A percentile compares a stretch with the other conserved stretches of the same genome.
Conservation (phyloP, 352 stramenopile species). For the Phytophthora nicotianae region DNA sequence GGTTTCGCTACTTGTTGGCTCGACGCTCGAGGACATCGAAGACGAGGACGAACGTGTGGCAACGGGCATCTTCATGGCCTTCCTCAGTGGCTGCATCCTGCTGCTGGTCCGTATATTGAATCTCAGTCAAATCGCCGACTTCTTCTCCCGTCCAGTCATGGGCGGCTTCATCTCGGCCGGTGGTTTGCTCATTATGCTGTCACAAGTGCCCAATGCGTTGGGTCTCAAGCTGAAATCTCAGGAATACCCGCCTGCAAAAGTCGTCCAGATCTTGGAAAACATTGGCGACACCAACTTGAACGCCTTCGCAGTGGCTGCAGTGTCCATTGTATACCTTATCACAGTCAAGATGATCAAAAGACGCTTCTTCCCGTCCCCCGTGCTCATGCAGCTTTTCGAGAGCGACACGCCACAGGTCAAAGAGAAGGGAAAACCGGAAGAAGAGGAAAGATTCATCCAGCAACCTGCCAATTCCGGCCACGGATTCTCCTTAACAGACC, state of each 20-base stretch:
- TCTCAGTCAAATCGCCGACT: conserved; percentile 26
- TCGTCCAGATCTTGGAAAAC: conserved; percentile 17
- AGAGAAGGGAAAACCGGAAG: conserved; percentile 13
- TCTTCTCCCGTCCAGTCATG: conserved; percentile 27
- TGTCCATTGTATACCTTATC: conserved; percentile 14
- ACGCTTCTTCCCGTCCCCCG: conserved; percentile 18
- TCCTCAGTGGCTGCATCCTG: conserved; percentile 21
- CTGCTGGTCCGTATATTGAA: conserved; percentile 16
- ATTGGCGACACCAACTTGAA: conserved; percentile 22
- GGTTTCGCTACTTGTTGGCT: conserved; percentile 21
- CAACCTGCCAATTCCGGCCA: conserved; percentile 9
- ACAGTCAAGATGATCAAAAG: conserved; percentile 19
- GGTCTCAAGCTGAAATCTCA: conserved; percentile 22
- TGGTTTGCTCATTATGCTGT: conserved; percentile 25
- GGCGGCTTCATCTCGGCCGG: conserved; percentile 26
- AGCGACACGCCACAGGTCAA: conserved; percentile 10
- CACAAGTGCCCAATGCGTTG: conserved; percentile 22
- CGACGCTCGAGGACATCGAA: conserved; percentile 20
- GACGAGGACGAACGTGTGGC: conserved; percentile 18
- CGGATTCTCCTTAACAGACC: conserved; percentile 22
- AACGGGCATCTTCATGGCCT: conserved; percentile 19
- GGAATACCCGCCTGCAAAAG: conserved; percentile 19
- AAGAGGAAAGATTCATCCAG: conserved; percentile 14
- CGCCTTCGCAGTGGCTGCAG: conserved; percentile 13
- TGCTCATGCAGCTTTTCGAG: conserved; percentile 23